Conservation (phyloP, 768 basidiomycete genomes). For the Termitomyces sp. region DNA sequence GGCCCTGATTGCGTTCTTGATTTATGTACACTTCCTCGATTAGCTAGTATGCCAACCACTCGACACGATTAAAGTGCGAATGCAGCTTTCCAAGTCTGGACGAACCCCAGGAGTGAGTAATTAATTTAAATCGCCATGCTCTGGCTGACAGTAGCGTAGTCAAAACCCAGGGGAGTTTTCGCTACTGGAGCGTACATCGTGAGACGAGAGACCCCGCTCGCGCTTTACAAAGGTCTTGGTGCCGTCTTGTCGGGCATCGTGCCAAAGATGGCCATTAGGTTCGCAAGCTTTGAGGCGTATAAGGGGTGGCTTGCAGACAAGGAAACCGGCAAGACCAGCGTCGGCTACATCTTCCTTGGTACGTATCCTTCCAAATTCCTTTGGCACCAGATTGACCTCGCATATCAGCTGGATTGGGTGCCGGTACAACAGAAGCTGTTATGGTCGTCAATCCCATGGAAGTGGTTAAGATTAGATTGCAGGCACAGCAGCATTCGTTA, state of each 20-base stretch:
- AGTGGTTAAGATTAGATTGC: slow-evolving; percentile 96
- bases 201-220: slow-evolving; percentile 87
- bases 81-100: slow-evolving; percentile 92
- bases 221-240: slow-evolving; percentile 96
- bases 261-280: slow-evolving; percentile 99
- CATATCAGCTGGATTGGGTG: slow-evolving; percentile 80
- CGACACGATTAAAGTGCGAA: slow-evolving; percentile 99
- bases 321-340: slow-evolving; percentile 73
- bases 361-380: slow-evolving; percentile 19
- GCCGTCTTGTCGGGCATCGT: slow-evolving; percentile 96
- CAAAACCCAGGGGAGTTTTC: slow-evolving; percentile 87
- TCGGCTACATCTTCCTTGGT: slow-evolving; percentile 87
- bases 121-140: background rate
- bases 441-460: slow-evolving; percentile 98
- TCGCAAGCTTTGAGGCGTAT: slow-evolving; percentile 96
- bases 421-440: slow-evolving; percentile 94
- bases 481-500: slow-evolving; percentile 96
- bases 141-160: slow-evolving; percentile 42
- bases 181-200: slow-evolving; percentile 89
- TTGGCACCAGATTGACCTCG: background rate
- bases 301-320: slow-evolving; percentile 77
- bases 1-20: background rate
- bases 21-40: background rate
- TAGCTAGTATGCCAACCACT: slow-evolving; percentile 87
- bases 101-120: slow-evolving; percentile 75